A percentile compares a stretch with the other conserved stretches of the same genome.
Conservation (phyloP, 2,329 filamentous ascomycete genomes). For the Neofusicoccum umdonicola region DNA sequence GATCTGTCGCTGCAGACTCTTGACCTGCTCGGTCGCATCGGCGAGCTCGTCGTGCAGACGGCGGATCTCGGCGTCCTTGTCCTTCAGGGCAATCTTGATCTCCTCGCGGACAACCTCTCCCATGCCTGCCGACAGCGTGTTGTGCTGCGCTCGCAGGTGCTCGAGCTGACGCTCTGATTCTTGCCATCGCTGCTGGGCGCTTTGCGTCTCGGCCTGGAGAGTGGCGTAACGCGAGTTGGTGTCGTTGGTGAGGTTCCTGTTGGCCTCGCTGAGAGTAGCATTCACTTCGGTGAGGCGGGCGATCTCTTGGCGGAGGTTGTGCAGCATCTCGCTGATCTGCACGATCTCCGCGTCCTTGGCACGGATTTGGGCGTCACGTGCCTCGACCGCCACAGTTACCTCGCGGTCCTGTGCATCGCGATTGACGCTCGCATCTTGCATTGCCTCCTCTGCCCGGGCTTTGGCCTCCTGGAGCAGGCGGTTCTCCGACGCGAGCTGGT, state of each 20-base stretch:
- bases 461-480: slow-evolving; percentile 72
- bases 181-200: slow-evolving; percentile 53
- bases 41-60: slow-evolving; percentile 76
- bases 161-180: slow-evolving; percentile 68
- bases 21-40: slow-evolving; percentile 62
- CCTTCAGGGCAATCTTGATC: slow-evolving; percentile 64
- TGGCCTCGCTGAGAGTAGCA: slow-evolving; percentile 72
- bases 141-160: slow-evolving; percentile 62
- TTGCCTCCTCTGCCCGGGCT: slow-evolving; percentile 63
- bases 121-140: slow-evolving; percentile 61
- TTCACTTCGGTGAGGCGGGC: slow-evolving; percentile 79
- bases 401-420: slow-evolving; percentile 40
- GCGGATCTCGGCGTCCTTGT: slow-evolving; percentile 81
- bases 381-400: slow-evolving; percentile 55
- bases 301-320: slow-evolving; percentile 79
- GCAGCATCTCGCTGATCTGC: slow-evolving; percentile 72
- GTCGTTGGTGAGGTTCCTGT: slow-evolving; percentile 71
- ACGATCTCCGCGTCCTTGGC: slow-evolving; percentile 88
- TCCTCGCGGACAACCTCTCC: slow-evolving; percentile 61
- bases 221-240: slow-evolving; percentile 69
- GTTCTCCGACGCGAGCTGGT: slow-evolving; percentile 84
- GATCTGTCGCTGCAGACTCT: slow-evolving; percentile 59
- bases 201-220: slow-evolving; percentile 64
- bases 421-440: slow-evolving; percentile 53
- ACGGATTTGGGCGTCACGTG: slow-evolving; percentile 67